Percentiles rank a stretch among this genome's conserved stretches.
These are phyloP conservation scores for Coniochaeta sp. DNA, from an alignment of 2,329 filamentous ascomycete genomes.

Conservation along the genomic window DNA sequence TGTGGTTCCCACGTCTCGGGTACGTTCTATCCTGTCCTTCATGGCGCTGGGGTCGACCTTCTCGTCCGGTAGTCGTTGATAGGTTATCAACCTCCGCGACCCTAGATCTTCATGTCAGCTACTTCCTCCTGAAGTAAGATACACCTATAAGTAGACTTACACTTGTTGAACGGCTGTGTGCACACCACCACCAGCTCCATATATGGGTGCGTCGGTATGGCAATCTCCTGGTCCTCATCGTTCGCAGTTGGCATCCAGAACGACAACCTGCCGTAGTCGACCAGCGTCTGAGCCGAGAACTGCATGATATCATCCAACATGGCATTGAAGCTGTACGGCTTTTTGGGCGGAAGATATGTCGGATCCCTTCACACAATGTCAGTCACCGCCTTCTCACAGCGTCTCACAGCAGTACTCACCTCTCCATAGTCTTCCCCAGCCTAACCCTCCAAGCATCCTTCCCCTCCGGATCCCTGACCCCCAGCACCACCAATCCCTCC, in stretches of 20 bases:
- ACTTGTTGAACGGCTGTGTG: conserved; percentile 84
- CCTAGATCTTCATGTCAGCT: conserved; percentile 37
- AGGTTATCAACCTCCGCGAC: conserved; percentile 85
- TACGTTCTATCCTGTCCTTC: conserved; percentile 17
- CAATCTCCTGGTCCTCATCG: conserved; percentile 68
- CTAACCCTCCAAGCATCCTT: conserved; percentile 55
- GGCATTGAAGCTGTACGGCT: conserved; percentile 82
- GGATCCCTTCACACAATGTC: conserved; percentile 35
- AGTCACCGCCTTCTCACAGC: not conserved
- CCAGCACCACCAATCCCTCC: conserved; percentile 84
- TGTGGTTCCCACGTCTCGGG: conserved; percentile 26
- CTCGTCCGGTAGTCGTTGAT: conserved; percentile 60
- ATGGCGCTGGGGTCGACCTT: conserved; percentile 41
- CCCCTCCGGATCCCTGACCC: conserved; percentile 56
- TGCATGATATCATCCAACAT: conserved; percentile 86
- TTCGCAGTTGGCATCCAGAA: conserved; percentile 98
- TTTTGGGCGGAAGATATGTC: conserved; percentile 79
- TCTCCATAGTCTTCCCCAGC: conserved; percentile 61
- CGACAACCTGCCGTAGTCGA: conserved; percentile 71
- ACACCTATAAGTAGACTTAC: conserved; percentile 35
- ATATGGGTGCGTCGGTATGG: conserved; percentile 68
- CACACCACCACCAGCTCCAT: conserved; percentile 70
- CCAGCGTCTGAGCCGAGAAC: conserved; percentile 71
- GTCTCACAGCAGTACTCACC: conserved; percentile 26
- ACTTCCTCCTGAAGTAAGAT: not conserved